These are phyloP conservation scores for Fusarium torreyae DNA, from an alignment of 2,329 filamentous ascomycete species.

Conservation along the genomic window DNA sequence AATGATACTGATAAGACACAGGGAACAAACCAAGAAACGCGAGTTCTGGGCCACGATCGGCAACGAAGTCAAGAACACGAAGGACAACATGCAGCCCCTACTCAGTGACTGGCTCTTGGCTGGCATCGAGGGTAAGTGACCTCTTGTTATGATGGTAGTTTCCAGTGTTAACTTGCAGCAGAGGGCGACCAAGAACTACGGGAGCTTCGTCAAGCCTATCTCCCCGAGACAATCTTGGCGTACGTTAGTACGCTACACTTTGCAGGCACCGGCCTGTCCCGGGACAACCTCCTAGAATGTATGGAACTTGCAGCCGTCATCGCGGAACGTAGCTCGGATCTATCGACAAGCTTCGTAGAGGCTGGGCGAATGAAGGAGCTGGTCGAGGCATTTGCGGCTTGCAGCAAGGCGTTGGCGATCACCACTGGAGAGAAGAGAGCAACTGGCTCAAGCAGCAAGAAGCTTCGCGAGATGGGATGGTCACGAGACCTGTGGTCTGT, in stretches of 20 bases:
- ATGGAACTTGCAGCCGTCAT: conserved; percentile 88
- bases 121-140: conserved; percentile 67
- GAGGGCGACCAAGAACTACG: conserved; percentile 74
- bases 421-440: conserved; percentile 69
- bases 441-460: conserved; percentile 68
- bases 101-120: conserved; percentile 75
- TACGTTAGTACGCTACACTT: conserved; percentile 87
- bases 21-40: conserved; percentile 58
- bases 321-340: conserved; percentile 77
- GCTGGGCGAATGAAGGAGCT: conserved; percentile 81
- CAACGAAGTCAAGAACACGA: conserved; percentile 67
- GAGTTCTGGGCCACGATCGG: conserved; percentile 70
- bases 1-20: conserved; percentile 48
- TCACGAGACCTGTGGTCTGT: conserved; percentile 74
- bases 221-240: conserved; percentile 88
- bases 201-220: conserved; percentile 80
- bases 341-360: conserved; percentile 75
- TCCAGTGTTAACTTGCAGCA: conserved; percentile 45
- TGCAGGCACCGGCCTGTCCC: conserved; percentile 79
- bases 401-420: conserved; percentile 79
- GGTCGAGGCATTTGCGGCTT: conserved; percentile 81
- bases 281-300: conserved; percentile 83
- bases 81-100: conserved; percentile 72
- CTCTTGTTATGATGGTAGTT: not conserved
- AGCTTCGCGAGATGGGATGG: conserved; percentile 74